Percentiles rank a stretch among this genome's conserved stretches.
These are phyloP conservation scores for Spinellus fusiger DNA, from an alignment of 192 early-diverging fungal genomes.

Conservation along the genomic window DNA sequence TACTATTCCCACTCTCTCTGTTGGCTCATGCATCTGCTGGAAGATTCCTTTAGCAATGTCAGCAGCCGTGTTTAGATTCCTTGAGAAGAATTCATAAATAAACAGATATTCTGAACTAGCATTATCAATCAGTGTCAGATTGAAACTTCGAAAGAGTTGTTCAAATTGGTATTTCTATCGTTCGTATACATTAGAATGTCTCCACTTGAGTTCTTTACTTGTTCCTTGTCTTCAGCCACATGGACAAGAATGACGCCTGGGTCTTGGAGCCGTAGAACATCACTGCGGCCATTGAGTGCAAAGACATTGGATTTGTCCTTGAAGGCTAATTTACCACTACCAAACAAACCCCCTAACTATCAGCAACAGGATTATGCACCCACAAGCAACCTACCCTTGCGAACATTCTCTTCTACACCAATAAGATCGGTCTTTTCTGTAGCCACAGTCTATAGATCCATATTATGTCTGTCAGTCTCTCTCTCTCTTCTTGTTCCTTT, in stretches of 20 bases:
- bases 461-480: background rate
- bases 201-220: no score
- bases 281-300: constrained; percentile 76
- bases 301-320: constrained; percentile 83
- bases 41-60: constrained; percentile 68
- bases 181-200: background rate
- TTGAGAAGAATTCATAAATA: constrained; percentile 83
- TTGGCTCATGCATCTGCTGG: constrained; percentile 84
- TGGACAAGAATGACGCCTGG: constrained; percentile 85
- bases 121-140: constrained; percentile 89
- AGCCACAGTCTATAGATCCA: constrained; percentile 41
- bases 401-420: constrained; percentile 75
- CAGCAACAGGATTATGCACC: background rate
- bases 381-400: constrained; percentile 43
- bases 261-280: constrained; percentile 66
- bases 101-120: constrained; percentile 94
- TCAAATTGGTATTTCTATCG: constrained; percentile 79
- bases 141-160: constrained; percentile 85
- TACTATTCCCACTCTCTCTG: constrained; percentile 66
- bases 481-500: background rate
- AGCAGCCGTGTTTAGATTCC: constrained; percentile 52
- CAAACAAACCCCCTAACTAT: constrained; percentile 49
- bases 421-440: constrained; percentile 84
- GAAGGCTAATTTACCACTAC: constrained; percentile 56
- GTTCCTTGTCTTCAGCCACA: constrained; percentile 68